Evolutionary conservation across 768 basidiomycete genomes (phyloP).

Genomic region (Russula virescens): DNA sequence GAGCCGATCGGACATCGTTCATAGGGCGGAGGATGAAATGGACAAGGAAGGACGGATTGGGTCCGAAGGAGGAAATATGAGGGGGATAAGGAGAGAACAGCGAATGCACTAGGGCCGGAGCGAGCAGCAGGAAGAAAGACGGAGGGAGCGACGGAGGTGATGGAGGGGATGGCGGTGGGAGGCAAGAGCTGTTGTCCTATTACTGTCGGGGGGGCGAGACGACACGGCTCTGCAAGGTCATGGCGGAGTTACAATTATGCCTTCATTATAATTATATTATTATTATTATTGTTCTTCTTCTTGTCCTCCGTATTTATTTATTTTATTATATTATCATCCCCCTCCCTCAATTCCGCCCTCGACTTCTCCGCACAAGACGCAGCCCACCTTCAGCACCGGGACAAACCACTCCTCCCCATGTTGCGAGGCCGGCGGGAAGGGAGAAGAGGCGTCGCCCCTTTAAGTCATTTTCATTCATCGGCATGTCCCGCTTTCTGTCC

Average conservation of each 20-base stretch:
- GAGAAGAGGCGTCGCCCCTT: background rate
- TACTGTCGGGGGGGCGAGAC: conserved; percentile 13
- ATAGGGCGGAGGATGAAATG: conserved; percentile 20
- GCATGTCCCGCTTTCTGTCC: conserved; percentile 14
- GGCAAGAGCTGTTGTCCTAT: conserved; percentile 25
- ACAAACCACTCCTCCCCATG: background rate
- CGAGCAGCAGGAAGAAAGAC: conserved; percentile 13
- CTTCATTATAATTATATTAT: background rate
- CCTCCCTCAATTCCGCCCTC: background rate
- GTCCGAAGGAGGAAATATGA: conserved; percentile 2
- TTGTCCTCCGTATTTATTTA: background rate
- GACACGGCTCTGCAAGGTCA: conserved; percentile 21
- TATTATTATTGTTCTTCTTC: background rate
- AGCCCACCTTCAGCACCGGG: background rate
- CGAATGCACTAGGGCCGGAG: conserved; percentile 4
- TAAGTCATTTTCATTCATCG: conserved; percentile 10
- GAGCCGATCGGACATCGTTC: conserved; percentile 25
- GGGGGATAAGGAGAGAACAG: background rate
- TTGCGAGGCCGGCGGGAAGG: conserved; percentile 6
- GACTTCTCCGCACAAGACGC: background rate
- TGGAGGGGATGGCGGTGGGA: conserved; percentile 27
- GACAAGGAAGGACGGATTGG: conserved; percentile 12
- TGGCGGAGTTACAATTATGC: conserved; percentile 25
- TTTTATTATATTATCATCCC: conserved; percentile 7
- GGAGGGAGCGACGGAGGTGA: conserved; percentile 19